A percentile compares a stretch with the other conserved stretches of the same genome.
Conservation (phyloP, 2,329 filamentous ascomycete genomes). For the Aspergillus sp. region DNA sequence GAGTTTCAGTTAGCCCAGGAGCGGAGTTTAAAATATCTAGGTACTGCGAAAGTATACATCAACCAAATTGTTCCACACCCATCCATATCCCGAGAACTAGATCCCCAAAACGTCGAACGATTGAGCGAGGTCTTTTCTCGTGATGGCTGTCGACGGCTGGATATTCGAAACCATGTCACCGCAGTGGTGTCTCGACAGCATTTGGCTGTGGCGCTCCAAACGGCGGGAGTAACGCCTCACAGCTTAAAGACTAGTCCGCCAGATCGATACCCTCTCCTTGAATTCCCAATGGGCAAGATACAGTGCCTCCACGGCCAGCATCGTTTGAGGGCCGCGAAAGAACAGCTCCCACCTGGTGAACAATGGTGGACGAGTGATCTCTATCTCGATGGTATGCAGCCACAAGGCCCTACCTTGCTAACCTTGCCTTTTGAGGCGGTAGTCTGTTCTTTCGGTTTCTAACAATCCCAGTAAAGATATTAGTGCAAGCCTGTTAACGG, state of each 20-base stretch:
- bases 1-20: slow-evolving; percentile 19
- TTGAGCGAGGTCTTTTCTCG: slow-evolving; percentile 23
- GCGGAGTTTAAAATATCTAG: slow-evolving; percentile 23
- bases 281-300: slow-evolving; percentile 24
- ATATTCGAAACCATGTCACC: slow-evolving; percentile 32
- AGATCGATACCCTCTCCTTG: slow-evolving; percentile 17
- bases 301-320: slow-evolving; percentile 26
- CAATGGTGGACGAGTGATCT: slow-evolving; percentile 32
- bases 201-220: slow-evolving; percentile 17
- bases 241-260: slow-evolving; percentile 11
- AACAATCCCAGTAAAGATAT: slow-evolving; percentile 8
- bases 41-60: slow-evolving; percentile 25
- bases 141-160: slow-evolving; percentile 21
- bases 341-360: slow-evolving; percentile 21
- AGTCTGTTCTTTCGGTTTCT: neutral
- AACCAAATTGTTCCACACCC: slow-evolving; percentile 24
- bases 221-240: neutral
- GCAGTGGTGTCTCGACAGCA: slow-evolving; percentile 27
- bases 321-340: slow-evolving; percentile 17
- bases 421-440: too few relatives aligned
- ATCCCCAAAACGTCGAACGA: slow-evolving; percentile 23
- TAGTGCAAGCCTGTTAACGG: slow-evolving; percentile 6
- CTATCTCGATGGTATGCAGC: slow-evolving; percentile 24
- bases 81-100: slow-evolving; percentile 14
- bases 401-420: too few relatives aligned